Evolutionary conservation across 2,329 filamentous ascomycete genomes (phyloP).

Genomic region (Setomelanomma holmii): DNA sequence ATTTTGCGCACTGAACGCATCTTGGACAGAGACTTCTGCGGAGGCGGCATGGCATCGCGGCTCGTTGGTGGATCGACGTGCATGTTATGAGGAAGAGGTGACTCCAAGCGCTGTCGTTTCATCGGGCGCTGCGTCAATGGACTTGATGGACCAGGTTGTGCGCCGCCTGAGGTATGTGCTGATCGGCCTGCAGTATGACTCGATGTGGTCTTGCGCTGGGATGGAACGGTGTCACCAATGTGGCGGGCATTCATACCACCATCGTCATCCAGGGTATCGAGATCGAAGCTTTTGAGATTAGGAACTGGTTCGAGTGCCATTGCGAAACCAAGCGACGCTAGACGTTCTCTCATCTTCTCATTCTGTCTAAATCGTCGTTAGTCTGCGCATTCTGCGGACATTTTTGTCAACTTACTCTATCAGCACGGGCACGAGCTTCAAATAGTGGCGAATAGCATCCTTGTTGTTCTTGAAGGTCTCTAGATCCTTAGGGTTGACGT

Average conservation of each 20-base stretch:
- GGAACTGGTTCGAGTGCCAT: constrained; percentile 38
- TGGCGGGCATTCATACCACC: constrained; percentile 6
- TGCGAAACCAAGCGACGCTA: constrained; percentile 35
- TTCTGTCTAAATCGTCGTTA: constrained; percentile 37
- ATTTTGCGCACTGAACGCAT: constrained; percentile 38
- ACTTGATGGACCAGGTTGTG: constrained; percentile 10
- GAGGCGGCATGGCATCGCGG: constrained; percentile 51
- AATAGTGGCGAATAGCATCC: constrained; percentile 33
- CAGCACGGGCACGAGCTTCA: constrained; percentile 35
- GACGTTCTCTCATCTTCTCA: constrained; percentile 34
- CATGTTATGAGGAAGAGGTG: constrained; percentile 25
- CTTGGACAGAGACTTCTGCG: constrained; percentile 32
- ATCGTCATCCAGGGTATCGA: constrained; percentile 15
- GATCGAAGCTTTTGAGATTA: constrained; percentile 19
- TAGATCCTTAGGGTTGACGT: constrained; percentile 27
- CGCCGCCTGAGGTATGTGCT: constrained; percentile 16
- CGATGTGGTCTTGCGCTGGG: constrained; percentile 26
- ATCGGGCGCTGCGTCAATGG: constrained; percentile 27
- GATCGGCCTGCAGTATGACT: constrained; percentile 36
- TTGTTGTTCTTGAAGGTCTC: constrained; percentile 29
- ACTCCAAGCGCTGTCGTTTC: constrained; percentile 44
- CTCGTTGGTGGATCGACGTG: constrained; percentile 25
- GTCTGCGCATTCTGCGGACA: not conserved
- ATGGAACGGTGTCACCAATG: not conserved
- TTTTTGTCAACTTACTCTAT: constrained; percentile 27